phyloP scores from a whole-genome alignment of 139 green algal genomes.

The Chlamydomonas sp. region DNA sequence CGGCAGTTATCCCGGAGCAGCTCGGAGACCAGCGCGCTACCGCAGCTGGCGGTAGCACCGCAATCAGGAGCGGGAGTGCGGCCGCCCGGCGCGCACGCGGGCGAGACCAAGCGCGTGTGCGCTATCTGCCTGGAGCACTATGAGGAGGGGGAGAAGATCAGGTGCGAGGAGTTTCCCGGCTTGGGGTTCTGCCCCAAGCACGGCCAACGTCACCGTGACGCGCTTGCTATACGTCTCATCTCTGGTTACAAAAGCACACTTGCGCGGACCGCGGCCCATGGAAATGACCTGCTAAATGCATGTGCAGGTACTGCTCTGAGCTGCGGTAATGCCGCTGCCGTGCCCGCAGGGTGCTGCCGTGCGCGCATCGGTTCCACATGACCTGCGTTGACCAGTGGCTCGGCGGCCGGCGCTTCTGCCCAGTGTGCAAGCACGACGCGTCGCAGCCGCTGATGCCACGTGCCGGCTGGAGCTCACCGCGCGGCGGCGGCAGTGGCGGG shows the following conservation, averaged over 20 bases:
- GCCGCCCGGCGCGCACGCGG: slow-evolving; percentile 31
- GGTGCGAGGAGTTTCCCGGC: background rate
- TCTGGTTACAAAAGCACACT: no score
- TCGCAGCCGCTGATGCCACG: slow-evolving; percentile 32
- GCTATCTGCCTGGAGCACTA: slow-evolving; percentile 49
- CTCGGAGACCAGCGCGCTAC: background rate
- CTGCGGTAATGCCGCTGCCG: slow-evolving; percentile 20
- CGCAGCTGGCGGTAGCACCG: background rate
- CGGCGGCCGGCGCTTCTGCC: slow-evolving; percentile 32
- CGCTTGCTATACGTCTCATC: no score
- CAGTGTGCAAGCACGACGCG: slow-evolving; percentile 57
- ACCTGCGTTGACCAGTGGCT: slow-evolving; percentile 57
- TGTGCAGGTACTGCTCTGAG: background rate
- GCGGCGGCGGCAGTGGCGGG: background rate
- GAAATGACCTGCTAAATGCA: background rate
- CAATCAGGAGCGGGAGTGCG: background rate
- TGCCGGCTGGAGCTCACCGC: background rate
- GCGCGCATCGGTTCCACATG: slow-evolving; percentile 51
- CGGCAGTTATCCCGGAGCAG: slow-evolving; percentile 18
- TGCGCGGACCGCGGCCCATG: no score
- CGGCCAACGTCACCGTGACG: background rate
- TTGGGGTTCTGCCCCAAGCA: background rate
- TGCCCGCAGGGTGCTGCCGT: slow-evolving; percentile 46
- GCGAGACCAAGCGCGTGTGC: slow-evolving; percentile 58
- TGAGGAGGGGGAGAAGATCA: slow-evolving; percentile 31